These are phyloP conservation scores for Candida labiduridarum DNA, from an alignment of 1,139 yeast genomes.

Conservation along the genomic window DNA sequence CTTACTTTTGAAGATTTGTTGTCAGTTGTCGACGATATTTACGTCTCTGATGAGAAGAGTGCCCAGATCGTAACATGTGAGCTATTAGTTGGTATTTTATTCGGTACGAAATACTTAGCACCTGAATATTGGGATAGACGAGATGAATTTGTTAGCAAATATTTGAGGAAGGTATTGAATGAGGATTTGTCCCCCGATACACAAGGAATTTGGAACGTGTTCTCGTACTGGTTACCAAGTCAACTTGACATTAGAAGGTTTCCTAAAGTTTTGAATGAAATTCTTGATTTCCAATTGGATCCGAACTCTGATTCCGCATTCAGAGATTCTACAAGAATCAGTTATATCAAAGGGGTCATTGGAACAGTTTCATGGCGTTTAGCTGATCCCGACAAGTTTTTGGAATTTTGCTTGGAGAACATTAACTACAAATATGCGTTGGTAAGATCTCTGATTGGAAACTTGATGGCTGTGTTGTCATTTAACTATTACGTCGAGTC, in stretches of 20 bases:
- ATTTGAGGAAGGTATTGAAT: constrained; percentile 50
- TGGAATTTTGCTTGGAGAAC: constrained; percentile 53
- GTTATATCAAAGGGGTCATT: constrained; percentile 57
- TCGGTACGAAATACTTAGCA: constrained; percentile 45
- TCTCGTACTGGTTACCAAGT: constrained; percentile 74
- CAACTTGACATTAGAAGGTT: constrained; percentile 70
- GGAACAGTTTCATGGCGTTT: constrained; percentile 62
- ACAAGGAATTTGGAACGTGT: constrained; percentile 73
- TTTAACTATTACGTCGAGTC: constrained; percentile 57
- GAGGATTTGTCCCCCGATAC: constrained; percentile 78
- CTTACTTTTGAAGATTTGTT: constrained; percentile 49
- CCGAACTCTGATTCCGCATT: constrained; percentile 64
- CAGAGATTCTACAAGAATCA: constrained; percentile 63
- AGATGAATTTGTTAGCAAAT: constrained; percentile 49
- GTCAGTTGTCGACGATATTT: constrained; percentile 50
- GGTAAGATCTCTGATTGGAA: constrained; percentile 74
- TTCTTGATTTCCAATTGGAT: constrained; percentile 54
- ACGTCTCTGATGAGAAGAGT: constrained; percentile 63
- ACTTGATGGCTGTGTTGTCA: constrained; percentile 59
- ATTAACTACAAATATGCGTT: constrained; percentile 69
- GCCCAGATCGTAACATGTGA: constrained; percentile 67
- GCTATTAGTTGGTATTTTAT: constrained; percentile 57
- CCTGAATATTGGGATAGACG: constrained; percentile 30
- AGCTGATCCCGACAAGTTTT: constrained; percentile 49
- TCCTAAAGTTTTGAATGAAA: constrained; percentile 50